Percentiles rank a stretch among this genome's conserved stretches.
These are phyloP conservation scores for Austroboletus sp. DNA, from an alignment of 1,284 basidiomycete species.

Conservation along the genomic window DNA sequence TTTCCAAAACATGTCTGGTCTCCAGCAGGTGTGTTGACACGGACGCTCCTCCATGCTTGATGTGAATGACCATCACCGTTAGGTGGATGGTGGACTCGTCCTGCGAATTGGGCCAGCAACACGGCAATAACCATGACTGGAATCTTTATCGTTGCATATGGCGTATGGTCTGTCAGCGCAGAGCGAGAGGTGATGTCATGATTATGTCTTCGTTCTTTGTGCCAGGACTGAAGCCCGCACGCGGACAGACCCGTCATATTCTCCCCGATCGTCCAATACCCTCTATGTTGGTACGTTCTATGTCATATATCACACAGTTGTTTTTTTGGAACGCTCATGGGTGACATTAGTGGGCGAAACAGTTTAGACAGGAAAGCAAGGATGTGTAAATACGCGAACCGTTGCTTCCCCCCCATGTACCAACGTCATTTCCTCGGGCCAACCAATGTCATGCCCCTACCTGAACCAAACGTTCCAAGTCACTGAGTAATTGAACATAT, in stretches of 20 bases:
- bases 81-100: conserved; percentile 74
- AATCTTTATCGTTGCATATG: conserved; percentile 52
- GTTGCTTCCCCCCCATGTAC: too few species aligned
- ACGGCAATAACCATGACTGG: conserved; percentile 56
- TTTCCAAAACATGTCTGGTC: conserved; percentile 69
- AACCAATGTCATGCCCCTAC: too few species aligned
- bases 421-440: too few species aligned
- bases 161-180: conserved; percentile 55
- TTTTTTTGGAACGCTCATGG: conserved; percentile 3
- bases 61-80: conserved; percentile 3
- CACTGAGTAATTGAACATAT: too few species aligned
- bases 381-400: conserved; percentile 4
- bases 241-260: conserved; percentile 28
- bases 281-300: conserved; percentile 51
- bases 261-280: conserved; percentile 54
- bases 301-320: background rate
- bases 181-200: conserved; percentile 51
- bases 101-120: conserved; percentile 64
- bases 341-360: conserved; percentile 43
- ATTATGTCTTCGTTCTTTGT: background rate
- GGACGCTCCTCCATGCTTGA: background rate
- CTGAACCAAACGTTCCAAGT: too few species aligned
- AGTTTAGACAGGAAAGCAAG: conserved; percentile 36
- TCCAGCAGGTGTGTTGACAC: conserved; percentile 46
- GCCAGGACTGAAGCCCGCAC: background rate